These are phyloP conservation scores for Aphanomyces euteiches DNA, from an alignment of 352 stramenopile genomes.

Conservation along the genomic window DNA sequence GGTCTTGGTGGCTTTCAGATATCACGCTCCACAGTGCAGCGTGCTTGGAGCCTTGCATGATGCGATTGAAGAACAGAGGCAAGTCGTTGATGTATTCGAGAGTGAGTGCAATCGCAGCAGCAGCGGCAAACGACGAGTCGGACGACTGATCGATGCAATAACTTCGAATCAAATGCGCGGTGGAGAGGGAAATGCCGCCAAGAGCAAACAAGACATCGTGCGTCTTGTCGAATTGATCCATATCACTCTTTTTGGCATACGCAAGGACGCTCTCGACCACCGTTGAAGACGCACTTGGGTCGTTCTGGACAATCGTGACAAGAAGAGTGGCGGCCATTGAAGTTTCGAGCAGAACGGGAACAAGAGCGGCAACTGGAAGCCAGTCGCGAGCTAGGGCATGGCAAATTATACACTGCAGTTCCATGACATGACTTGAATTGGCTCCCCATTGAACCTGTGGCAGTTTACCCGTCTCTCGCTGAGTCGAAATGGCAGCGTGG, in stretches of 20 bases:
- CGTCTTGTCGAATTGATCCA: neutral
- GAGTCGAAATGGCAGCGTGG: neutral
- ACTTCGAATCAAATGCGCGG: neutral
- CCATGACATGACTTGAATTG: slow-evolving; percentile 21
- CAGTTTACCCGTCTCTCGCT: neutral
- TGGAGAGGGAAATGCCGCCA: neutral
- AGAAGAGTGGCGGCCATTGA: slow-evolving; percentile 14
- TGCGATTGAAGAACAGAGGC: neutral
- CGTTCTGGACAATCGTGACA: slow-evolving; percentile 21
- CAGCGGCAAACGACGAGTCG: neutral
- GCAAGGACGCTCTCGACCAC: slow-evolving; percentile 6
- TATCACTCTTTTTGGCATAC: slow-evolving; percentile 8
- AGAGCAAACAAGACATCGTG: slow-evolving; percentile 7
- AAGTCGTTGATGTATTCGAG: neutral
- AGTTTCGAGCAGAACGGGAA: slow-evolving; percentile 23
- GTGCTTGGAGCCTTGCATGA: slow-evolving; percentile 8
- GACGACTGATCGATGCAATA: neutral
- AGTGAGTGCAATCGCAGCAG: slow-evolving; percentile 20
- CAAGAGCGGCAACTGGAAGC: slow-evolving; percentile 6
- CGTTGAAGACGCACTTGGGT: slow-evolving; percentile 5
- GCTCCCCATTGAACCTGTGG: slow-evolving; percentile 4
- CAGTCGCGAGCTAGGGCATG: slow-evolving; percentile 21
- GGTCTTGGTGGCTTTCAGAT: neutral
- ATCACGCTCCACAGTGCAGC: slow-evolving; percentile 17
- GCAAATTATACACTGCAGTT: slow-evolving; percentile 25